Base-by-base conservation (phyloP, 2,329 filamentous ascomycete genomes). In the Mycosphaerella arachidis region DNA sequence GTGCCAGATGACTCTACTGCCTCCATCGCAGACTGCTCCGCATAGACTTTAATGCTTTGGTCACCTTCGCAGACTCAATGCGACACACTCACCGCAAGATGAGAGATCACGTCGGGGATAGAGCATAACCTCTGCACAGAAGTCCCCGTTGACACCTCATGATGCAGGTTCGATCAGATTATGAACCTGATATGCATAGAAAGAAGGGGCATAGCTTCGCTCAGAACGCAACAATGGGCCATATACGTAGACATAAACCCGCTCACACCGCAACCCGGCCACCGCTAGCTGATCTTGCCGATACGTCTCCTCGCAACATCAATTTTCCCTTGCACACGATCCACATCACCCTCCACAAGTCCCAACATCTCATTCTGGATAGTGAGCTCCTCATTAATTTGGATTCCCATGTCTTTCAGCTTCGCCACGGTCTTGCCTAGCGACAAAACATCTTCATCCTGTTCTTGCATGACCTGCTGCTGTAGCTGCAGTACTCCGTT, bases 331-430 rank as follows among this genome's bases (percentile, higher is more conserved):
- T 82, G 80, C 16, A 91, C 78, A 6, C 87, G 78, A 57, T 87
- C 84, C 2, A 82, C 82, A 74, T 92, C 88, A 57, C 85, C 79
- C 63, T 88, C 86, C 62, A 92, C 71, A 65, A 84, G 74, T 12
- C 84, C 82, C 31, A 94, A 78, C 83, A 91, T 84, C 72, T 85
- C 82, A 57, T 85, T 88, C 77, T 93, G 89, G 65, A 84, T 75
- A 56, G 86, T 82, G 58, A 92, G 81, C 77, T 93, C 90, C 53
- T 86, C 83, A 64, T 90, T 83, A 69, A 94, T 92, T 58, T 86
- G 82, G 51, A 90, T 78, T 0, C 90, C 90, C 83, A 93, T 90
- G 74, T 92, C 87, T 70, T 84, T 87, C 77, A 93, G 88, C 60
- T 88, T 78, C 52, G 86, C 78, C 51, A 93, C 86, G 52, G 91